Evolutionary conservation across 495 filamentous ascomycete species (phyloP), one percentile per base, ranked within the genome.

Genomic region (Hypoxylon trugodes): DNA sequence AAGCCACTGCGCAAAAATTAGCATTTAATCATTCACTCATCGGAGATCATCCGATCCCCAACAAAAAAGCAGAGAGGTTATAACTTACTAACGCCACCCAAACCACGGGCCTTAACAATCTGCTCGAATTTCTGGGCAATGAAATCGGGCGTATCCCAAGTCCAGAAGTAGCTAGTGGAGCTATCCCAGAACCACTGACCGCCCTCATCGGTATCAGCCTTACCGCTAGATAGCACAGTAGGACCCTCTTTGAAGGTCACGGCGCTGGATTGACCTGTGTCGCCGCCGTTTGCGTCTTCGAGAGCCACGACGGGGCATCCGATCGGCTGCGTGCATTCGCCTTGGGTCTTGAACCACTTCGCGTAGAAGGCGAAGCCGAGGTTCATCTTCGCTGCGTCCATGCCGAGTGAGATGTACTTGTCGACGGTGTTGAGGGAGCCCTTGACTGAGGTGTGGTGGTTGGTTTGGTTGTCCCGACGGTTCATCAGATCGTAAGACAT

Each of bases 401-500:
- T 71, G 1, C 86, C 85, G 6, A 82, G 76, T 25, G 76, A 75
- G 22, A 86, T 68, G 70, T 89, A 90, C 43, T 76, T 76, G 33
- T 84, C 70, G 48, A 89, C 63, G 4, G 80, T 71, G 4, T 77
- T 73, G 10, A 83, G 73, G 1, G 81, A 84, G 25, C 73, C 80
- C 38, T 74, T 69, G 43, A 89, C 77, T 21, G 80, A 78, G 46
- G 76, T 83, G 68, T 86, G 83, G 72, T 87, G 84, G 9, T 61
- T 74, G 4, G 86, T 89, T 16, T 73, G 68, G 61, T 79, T 85
- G 71, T 89, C 82, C 12, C 87, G 85, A 26, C 69, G 83, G 75
- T 88, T 89, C 78, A 86, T 85, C 53, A 90, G 66, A 65, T 90
- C 87, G 73, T 90, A 90, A 21, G 80, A 77, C 86, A 90, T 88